Evolutionary conservation across 2,329 filamentous ascomycete genomes (phyloP).

Genomic region (Albophoma yamanashiensis): DNA sequence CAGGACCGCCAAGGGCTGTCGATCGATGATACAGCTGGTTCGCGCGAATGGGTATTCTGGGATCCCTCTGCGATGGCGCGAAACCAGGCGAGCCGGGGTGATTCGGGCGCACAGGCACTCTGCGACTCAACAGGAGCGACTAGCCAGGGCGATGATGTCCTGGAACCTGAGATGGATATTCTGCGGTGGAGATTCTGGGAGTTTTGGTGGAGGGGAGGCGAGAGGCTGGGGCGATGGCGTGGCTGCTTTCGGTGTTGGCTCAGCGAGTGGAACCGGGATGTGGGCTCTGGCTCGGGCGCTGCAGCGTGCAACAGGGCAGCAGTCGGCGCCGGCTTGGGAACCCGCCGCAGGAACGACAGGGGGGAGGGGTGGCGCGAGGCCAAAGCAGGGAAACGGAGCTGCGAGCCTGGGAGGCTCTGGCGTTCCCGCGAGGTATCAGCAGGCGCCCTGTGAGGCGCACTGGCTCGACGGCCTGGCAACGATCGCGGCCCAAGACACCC

Average conservation of each 20-base stretch:
- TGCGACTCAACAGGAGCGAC: conserved; percentile 11
- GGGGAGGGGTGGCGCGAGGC: not conserved
- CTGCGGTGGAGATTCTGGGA: conserved; percentile 16
- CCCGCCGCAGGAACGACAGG: conserved; percentile 5
- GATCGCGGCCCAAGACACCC: not conserved
- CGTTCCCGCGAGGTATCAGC: not conserved
- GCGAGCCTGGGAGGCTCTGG: not conserved
- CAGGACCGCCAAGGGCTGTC: conserved; percentile 1
- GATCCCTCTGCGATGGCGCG: not conserved
- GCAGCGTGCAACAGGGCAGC: conserved; percentile 1
- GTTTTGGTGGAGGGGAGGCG: conserved; percentile 7
- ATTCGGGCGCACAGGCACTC: not conserved
- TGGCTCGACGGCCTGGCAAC: not conserved
- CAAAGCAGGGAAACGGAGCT: not conserved
- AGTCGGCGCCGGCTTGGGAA: not conserved
- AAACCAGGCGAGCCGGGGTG: conserved; percentile 1
- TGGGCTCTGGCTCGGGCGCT: not conserved
- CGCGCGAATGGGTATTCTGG: not conserved
- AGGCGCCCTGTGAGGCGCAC: not conserved
- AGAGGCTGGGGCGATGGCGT: not conserved
- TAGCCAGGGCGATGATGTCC: conserved; percentile 16
- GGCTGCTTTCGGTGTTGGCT: not conserved
- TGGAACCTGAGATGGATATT: conserved; percentile 13
- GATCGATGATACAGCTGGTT: not conserved
- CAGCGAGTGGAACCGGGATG: not conserved